A percentile compares a stretch with the other conserved stretches of the same genome.
phyloP scores from a whole-genome alignment of 2,329 filamentous ascomycete species.

The Arthrobotrys iridis region DNA sequence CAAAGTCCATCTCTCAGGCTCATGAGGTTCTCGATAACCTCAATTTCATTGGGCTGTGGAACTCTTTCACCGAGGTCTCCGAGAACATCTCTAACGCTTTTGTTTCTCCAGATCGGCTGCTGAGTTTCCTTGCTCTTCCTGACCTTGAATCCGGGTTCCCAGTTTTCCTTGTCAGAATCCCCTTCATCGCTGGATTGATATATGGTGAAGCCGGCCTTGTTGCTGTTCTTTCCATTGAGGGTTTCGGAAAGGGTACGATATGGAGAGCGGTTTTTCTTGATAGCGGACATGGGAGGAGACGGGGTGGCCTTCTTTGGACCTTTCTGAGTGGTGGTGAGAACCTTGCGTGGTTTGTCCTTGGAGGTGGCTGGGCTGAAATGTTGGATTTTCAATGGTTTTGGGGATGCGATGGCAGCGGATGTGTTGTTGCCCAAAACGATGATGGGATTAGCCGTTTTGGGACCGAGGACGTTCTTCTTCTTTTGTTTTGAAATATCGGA shows the following conservation, averaged over 20 bases:
- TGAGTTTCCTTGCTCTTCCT: constrained; percentile 18
- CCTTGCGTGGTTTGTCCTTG: constrained; percentile 42
- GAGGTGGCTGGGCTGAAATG: constrained; percentile 25
- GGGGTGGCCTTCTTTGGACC: constrained; percentile 47
- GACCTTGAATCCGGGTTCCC: constrained; percentile 38
- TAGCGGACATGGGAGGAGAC: constrained; percentile 34
- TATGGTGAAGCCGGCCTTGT: constrained; percentile 46
- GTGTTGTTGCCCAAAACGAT: constrained; percentile 15
- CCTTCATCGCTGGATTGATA: constrained; percentile 51
- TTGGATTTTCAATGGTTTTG: constrained; percentile 25
- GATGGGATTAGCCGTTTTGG: constrained; percentile 19
- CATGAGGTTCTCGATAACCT: constrained; percentile 52
- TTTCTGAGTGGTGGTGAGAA: constrained; percentile 37
- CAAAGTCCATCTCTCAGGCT: constrained; percentile 44
- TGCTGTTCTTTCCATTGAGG: constrained; percentile 24
- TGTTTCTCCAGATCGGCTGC: constrained; percentile 42
- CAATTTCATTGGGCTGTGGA: constrained; percentile 46
- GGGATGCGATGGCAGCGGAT: not conserved
- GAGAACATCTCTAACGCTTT: constrained; percentile 16
- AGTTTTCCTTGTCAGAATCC: constrained; percentile 51
- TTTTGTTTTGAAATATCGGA: constrained; percentile 10
- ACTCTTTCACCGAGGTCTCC: constrained; percentile 37
- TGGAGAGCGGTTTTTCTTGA: constrained; percentile 41
- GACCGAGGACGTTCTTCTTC: constrained; percentile 3
- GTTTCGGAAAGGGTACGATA: constrained; percentile 23